Base-by-base conservation (phyloP, 371 early-diverging fungal genomes). In the Cokeromyces recurvatus region DNA sequence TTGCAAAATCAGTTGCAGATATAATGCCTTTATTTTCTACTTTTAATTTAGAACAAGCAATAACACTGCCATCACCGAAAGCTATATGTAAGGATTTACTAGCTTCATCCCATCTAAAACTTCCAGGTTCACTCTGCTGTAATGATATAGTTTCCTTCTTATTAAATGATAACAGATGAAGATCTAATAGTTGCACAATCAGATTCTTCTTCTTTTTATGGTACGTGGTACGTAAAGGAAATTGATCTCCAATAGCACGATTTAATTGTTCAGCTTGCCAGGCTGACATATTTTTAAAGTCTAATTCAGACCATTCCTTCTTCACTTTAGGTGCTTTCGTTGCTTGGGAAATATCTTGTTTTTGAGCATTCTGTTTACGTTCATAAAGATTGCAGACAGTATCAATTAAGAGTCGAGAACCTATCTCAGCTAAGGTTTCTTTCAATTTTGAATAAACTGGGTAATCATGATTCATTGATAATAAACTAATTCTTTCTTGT, bases 281-380 rank as follows among this genome's bases (percentile, higher is more conserved):
- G 0, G 85, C 84, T 0, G 71, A 53, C 81, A 85, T 81, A 0
- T 46, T 43, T 0, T 51, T 42, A 84, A 90, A 94, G 24, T 78
- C 57, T 9, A 92, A 61, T 5, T 66, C 55, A 9, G 83, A 70
- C 54, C 78, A 72, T 11, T 70, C 66, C 34, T 82, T 82, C 11
- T 65, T 58, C 14, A 90, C 81, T 49, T 90, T 85, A 20, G 82
- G 86, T 16, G 95, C 93, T n/a, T 76, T 67, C 1, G 91, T 81
- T 8, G 82, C 88, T 17, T 71, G 48, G 0, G 64, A 20, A 3
- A 72, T 62, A 53, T 90, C 85, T 59, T 96, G 94, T 2, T 47
- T 46, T 23, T 42, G 48, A 1, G 89, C 87, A 20, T 76, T 48
- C 2, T 27, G 76, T 67, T 74, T 77, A 6, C 60, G 59, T 6